Conservation (phyloP, 1,284 basidiomycete species). For the Sanghuangporus baumii region DNA sequence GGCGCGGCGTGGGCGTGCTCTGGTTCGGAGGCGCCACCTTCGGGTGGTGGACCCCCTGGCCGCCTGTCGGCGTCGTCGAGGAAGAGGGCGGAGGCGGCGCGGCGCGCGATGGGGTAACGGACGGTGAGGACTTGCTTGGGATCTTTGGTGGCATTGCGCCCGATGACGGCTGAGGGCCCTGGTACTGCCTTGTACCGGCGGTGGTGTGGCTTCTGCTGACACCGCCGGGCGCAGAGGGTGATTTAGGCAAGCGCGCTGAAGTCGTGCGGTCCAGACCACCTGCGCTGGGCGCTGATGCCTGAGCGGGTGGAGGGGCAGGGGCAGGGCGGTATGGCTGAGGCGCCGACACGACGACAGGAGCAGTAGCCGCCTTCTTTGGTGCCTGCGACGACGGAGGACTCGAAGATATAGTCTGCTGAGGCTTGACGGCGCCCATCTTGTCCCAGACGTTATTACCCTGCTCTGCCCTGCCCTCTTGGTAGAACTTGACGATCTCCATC, state of each 20-base stretch:
- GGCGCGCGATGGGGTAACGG: constrained; percentile 32
- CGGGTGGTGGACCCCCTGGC: constrained; percentile 1
- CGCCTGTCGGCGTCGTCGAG: background rate
- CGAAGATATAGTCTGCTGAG: constrained; percentile 32
- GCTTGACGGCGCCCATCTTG: constrained; percentile 55
- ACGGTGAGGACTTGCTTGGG: constrained; percentile 18
- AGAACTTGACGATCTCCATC: constrained; percentile 99
- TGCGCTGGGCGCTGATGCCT: constrained; percentile 38
- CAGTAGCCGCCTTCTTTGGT: constrained; percentile 45
- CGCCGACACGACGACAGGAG: constrained; percentile 12
- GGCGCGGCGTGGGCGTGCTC: constrained; percentile 70
- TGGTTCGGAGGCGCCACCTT: constrained; percentile 17
- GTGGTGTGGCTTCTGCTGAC: constrained; percentile 65
- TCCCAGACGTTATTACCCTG: constrained; percentile 69
- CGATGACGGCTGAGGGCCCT: constrained; percentile 31
- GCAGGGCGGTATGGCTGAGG: constrained; percentile 60
- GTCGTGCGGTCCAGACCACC: constrained; percentile 66
- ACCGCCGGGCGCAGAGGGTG: constrained; percentile 44
- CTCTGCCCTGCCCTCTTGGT: constrained; percentile 69
- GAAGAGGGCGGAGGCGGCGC: constrained; percentile 28
- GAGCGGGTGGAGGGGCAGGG: constrained; percentile 51
- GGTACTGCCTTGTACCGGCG: constrained; percentile 32
- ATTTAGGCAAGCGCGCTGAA: constrained; percentile 54
- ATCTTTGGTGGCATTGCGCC: constrained; percentile 18
- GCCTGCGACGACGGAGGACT: constrained; percentile 39